Evolutionary conservation across 2,329 filamentous ascomycete species (phyloP).

Genomic region (Penicillium sp.): DNA sequence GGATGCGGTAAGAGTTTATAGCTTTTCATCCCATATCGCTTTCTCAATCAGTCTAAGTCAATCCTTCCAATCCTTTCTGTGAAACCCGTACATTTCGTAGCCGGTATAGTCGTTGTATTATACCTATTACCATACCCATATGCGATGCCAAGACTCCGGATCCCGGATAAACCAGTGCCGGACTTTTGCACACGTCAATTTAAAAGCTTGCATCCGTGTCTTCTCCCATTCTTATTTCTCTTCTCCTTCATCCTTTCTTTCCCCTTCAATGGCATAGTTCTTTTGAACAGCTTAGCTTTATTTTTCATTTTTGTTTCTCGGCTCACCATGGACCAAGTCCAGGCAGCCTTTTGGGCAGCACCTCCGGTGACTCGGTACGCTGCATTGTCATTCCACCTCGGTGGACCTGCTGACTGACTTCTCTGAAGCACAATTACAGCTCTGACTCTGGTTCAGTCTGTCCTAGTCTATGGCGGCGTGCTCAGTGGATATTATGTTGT

Average conservation of each 20-base stretch:
- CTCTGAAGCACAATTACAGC: constrained; percentile 64
- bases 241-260: constrained; percentile 4
- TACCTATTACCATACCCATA: not conserved
- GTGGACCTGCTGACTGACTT: not conserved
- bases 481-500: constrained; percentile 54
- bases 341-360: constrained; percentile 59
- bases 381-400: constrained; percentile 8
- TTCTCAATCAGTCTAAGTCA: no score
- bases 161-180: constrained; percentile 16
- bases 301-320: constrained; percentile 1
- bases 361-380: constrained; percentile 66
- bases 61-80: no score
- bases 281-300: constrained; percentile 15
- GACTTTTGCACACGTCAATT: constrained; percentile 3
- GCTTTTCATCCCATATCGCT: no score
- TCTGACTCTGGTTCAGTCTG: constrained; percentile 62
- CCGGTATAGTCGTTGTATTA: no score
- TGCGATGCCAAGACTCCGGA: constrained; percentile 15
- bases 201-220: constrained; percentile 17
- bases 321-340: constrained; percentile 48
- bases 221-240: constrained; percentile 8
- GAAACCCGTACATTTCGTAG: no score
- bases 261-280: constrained; percentile 12
- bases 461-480: constrained; percentile 59
- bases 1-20: no score